Conservation (phyloP, 768 basidiomycete species). For the Naganishia randhawae region DNA sequence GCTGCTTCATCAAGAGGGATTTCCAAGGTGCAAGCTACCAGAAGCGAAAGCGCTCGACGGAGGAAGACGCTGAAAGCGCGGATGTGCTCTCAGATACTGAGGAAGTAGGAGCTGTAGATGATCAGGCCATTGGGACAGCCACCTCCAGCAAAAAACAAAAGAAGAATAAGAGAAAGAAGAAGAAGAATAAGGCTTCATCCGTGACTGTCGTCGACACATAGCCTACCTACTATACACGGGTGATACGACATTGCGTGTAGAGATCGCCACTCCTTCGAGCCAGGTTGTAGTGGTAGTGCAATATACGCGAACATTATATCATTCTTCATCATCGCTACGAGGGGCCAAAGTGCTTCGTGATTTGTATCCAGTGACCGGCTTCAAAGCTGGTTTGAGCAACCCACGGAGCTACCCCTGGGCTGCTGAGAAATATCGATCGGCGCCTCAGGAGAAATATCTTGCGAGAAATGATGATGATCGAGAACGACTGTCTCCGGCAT, state of each 20-base stretch:
- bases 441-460: not conserved
- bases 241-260: not conserved
- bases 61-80: constrained; percentile 8
- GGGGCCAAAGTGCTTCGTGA: too few relatives aligned
- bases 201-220: not conserved
- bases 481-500: not conserved
- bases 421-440: not conserved
- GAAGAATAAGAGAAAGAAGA: constrained; percentile 25
- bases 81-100: not conserved
- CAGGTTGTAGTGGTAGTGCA: too few relatives aligned
- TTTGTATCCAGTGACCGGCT: too few relatives aligned
- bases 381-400: too few relatives aligned
- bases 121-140: not conserved
- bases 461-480: not conserved
- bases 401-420: too few relatives aligned
- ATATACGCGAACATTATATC: too few relatives aligned
- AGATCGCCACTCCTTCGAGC: not conserved
- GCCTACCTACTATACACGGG: not conserved
- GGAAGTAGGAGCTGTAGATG: constrained; percentile 2
- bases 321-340: too few relatives aligned
- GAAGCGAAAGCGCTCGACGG: constrained; percentile 5
- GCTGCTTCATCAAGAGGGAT: constrained; percentile 66
- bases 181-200: constrained; percentile 23
- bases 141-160: not conserved
- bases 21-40: not conserved